Conservation (phyloP, 2,329 filamentous ascomycete genomes). For the Colletotrichum siamense region DNA sequence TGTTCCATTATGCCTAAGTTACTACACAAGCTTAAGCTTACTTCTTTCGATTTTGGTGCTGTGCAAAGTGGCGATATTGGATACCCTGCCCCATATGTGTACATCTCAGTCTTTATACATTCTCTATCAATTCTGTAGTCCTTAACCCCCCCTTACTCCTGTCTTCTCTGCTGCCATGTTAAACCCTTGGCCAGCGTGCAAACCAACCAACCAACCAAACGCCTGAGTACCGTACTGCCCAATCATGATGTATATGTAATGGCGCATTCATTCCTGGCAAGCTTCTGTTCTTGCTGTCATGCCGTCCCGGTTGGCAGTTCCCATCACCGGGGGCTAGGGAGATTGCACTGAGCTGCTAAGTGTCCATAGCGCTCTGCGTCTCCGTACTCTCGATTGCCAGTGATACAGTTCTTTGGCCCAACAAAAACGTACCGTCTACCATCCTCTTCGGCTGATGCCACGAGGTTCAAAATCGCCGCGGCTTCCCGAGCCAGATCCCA, state of each 20-base stretch:
- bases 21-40: not conserved
- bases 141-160: not conserved
- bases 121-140: slow-evolving; percentile 14
- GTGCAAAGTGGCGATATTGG: not conserved
- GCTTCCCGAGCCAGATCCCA: slow-evolving; percentile 38
- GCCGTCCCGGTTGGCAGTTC: not conserved
- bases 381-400: not conserved
- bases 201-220: not conserved
- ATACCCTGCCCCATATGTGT: not conserved
- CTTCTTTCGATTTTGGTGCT: not conserved
- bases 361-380: not conserved
- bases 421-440: slow-evolving; percentile 28
- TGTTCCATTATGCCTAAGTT: not conserved
- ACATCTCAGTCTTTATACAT: slow-evolving; percentile 18
- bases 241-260: not conserved
- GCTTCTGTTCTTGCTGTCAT: not conserved
- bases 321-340: not conserved
- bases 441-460: slow-evolving; percentile 40
- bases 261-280: not conserved
- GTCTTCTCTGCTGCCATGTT: not conserved
- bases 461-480: slow-evolving; percentile 45
- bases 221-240: not conserved
- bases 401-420: not conserved
- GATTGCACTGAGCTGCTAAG: not conserved
- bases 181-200: not conserved